Conservation (phyloP, 1,139 yeast genomes). For the Saccharomyces hybrid region DNA sequence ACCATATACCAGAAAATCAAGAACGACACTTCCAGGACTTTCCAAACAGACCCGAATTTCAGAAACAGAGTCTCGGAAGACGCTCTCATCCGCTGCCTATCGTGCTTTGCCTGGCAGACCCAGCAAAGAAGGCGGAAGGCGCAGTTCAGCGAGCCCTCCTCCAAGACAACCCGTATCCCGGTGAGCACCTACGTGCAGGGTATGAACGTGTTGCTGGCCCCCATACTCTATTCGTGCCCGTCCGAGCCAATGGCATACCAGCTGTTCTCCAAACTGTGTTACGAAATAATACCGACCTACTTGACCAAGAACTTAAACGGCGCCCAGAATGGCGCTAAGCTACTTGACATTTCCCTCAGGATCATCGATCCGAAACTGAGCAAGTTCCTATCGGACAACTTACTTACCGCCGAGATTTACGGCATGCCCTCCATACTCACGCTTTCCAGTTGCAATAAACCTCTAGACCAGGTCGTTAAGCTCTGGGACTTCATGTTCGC, state of each 20-base stretch:
- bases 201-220: slow-evolving; percentile 81
- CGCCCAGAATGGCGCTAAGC: slow-evolving; percentile 66
- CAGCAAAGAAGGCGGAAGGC: slow-evolving; percentile 10
- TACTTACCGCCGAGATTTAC: slow-evolving; percentile 70
- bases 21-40: slow-evolving; percentile 81
- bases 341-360: slow-evolving; percentile 63
- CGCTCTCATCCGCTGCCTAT: slow-evolving; percentile 58
- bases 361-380: slow-evolving; percentile 69
- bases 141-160: background rate
- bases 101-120: slow-evolving; percentile 58
- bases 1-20: slow-evolving; percentile 55
- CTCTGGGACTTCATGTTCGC: slow-evolving; percentile 91
- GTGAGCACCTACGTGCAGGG: slow-evolving; percentile 72
- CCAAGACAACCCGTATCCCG: background rate
- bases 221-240: slow-evolving; percentile 66
- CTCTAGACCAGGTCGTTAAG: slow-evolving; percentile 62
- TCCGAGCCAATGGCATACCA: slow-evolving; percentile 85
- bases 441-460: slow-evolving; percentile 84
- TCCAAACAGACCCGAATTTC: slow-evolving; percentile 66
- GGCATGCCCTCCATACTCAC: slow-evolving; percentile 87
- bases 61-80: slow-evolving; percentile 61
- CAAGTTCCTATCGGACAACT: slow-evolving; percentile 39
- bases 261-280: slow-evolving; percentile 38
- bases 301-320: slow-evolving; percentile 73
- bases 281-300: slow-evolving; percentile 62